Conservation (phyloP, 139 green algal species). For the Volvox africanus region DNA sequence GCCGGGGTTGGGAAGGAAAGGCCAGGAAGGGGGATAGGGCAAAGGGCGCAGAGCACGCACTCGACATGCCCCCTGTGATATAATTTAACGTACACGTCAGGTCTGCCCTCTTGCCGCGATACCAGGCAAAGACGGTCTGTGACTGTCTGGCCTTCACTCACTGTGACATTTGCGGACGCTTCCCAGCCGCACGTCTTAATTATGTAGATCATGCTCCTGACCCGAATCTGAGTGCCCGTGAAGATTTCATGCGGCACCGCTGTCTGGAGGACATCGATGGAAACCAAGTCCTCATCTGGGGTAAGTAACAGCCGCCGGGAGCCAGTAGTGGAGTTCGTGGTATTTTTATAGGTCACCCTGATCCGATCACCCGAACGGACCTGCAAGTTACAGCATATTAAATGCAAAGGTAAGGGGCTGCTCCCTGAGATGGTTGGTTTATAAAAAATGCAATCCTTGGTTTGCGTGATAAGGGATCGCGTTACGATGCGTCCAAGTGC, state of each 20-base stretch:
- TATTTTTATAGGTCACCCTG: not conserved
- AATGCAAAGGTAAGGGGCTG: not conserved
- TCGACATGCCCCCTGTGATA: not conserved
- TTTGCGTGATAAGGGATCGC: no score
- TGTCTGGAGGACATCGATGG: not conserved
- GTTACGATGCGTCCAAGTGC: no score
- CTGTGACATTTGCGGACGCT: not conserved
- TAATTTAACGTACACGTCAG: not conserved
- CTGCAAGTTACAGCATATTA: not conserved
- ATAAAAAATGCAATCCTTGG: no score
- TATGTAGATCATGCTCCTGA: conserved; percentile 31
- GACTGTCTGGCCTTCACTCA: no score
- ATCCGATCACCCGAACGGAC: not conserved
- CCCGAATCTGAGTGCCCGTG: not conserved
- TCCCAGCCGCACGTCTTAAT: conserved; percentile 12
- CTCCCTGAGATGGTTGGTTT: no score
- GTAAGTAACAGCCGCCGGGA: not conserved
- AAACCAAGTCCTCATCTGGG: not conserved
- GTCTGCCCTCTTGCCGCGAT: not conserved
- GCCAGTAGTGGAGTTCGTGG: not conserved
- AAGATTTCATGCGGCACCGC: conserved; percentile 9
- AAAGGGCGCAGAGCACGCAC: not conserved
- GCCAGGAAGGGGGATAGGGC: no score
- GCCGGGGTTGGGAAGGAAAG: not conserved
- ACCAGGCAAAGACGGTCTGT: no score